A percentile compares a stretch with the other conserved stretches of the same genome.
Evolutionary conservation across 768 basidiomycete species (phyloP).

Genomic region (Termitomyces heimii): DNA sequence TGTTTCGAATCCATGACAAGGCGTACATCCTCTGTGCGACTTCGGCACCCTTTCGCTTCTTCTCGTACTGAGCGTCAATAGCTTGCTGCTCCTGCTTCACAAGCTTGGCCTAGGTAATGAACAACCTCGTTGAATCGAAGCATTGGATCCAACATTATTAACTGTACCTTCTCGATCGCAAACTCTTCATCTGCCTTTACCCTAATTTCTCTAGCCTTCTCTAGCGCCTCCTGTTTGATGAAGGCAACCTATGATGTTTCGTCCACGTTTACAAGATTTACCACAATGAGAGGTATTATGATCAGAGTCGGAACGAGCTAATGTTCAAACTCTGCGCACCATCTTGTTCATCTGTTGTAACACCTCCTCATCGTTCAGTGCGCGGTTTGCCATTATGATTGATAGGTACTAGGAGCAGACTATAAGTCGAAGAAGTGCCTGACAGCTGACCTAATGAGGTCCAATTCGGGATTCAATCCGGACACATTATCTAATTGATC

Average conservation of each 20-base stretch:
- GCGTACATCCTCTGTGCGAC: conserved; percentile 91
- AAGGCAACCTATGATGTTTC: conserved; percentile 70
- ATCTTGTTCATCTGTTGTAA: conserved; percentile 98
- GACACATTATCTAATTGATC: too few relatives aligned
- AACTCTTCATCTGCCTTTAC: conserved; percentile 99
- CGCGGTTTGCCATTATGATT: conserved; percentile 58
- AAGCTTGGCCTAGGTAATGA: conserved; percentile 71
- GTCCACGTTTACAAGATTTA: neutral
- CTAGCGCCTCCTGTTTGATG: conserved; percentile 97
- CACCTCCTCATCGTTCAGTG: conserved; percentile 93
- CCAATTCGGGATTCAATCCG: too few relatives aligned
- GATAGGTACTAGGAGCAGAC: neutral
- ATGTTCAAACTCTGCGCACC: conserved; percentile 41
- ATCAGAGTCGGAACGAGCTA: conserved; percentile 5
- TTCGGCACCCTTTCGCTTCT: conserved; percentile 92
- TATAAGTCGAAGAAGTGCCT: neutral
- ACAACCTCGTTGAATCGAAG: neutral
- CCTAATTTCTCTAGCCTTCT: conserved; percentile 95
- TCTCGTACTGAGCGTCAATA: conserved; percentile 92
- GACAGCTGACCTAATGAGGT: neutral
- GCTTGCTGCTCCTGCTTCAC: conserved; percentile 94
- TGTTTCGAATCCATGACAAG: neutral
- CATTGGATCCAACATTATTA: neutral
- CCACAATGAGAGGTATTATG: neutral
- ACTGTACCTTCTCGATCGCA: conserved; percentile 87